phyloP scores from a whole-genome alignment of 2,329 filamentous ascomycete genomes.

The Eutypella sp. region DNA sequence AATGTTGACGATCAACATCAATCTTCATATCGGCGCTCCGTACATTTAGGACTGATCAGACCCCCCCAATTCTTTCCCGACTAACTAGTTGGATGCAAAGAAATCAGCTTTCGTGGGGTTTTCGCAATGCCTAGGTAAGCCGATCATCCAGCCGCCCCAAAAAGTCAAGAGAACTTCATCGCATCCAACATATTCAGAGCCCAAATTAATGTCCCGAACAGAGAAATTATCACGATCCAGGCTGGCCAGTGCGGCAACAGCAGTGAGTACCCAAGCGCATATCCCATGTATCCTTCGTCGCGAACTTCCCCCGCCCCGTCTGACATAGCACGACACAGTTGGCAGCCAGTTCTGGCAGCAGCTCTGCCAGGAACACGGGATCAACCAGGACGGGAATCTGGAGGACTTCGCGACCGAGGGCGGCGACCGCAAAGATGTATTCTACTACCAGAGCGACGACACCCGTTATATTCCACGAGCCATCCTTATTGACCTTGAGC shows the following conservation, averaged over 20 bases:
- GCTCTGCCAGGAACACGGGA: slow-evolving; percentile 95
- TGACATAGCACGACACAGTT: slow-evolving; percentile 47
- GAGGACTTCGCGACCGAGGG: slow-evolving; percentile 98
- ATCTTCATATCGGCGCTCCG: no score
- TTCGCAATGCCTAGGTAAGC: slow-evolving; percentile 15
- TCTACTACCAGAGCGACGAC: slow-evolving; percentile 99
- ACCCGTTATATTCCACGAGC: slow-evolving; percentile 96
- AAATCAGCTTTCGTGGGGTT: slow-evolving; percentile 8
- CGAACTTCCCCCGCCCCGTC: background rate
- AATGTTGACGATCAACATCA: no score
- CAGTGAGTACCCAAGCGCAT: slow-evolving; percentile 70
- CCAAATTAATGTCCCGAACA: slow-evolving; percentile 35
- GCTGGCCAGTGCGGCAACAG: slow-evolving; percentile 99
- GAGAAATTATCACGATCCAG: slow-evolving; percentile 99
- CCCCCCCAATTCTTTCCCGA: no score
- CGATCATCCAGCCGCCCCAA: background rate
- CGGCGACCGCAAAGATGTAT: slow-evolving; percentile 96
- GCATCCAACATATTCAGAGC: slow-evolving; percentile 8
- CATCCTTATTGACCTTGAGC: slow-evolving; percentile 92
- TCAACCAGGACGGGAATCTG: slow-evolving; percentile 93
- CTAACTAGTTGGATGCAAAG: no score
- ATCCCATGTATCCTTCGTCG: slow-evolving; percentile 6
- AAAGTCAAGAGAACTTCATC: background rate
- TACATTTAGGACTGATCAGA: no score
- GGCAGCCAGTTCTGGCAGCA: slow-evolving; percentile 99